Evolutionary conservation across 108 stramenopile genomes (phyloP), one percentile per base, ranked within the genome.

Genomic region (Chaetoceros tenuissimus): DNA sequence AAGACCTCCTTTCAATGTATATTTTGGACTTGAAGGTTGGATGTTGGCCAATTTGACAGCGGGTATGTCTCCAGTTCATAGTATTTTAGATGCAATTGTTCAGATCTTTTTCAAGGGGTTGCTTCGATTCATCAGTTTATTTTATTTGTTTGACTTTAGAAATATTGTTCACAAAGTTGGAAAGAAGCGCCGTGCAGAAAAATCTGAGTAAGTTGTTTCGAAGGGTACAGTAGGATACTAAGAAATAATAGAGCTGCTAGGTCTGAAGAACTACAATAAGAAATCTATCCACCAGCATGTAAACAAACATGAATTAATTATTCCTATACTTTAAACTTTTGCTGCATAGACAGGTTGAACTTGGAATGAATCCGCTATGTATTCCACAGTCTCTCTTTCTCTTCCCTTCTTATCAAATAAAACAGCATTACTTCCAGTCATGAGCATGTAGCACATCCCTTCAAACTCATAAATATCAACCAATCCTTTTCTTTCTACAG

Each of bases 21-120:
- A 87, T 53, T 87, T 88, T 53, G 81, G 67, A 1, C 51, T 91
- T 20, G 87, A 91, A 28, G 93, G 89, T 28, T 94, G 87, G 85
- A 83, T 90, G 80, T 65, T 94, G 18, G 58, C 77, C 13, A 81
- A 61, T 47, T 57, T 89, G 8, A 83, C 81, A 5, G 76, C 81
- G 1, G 93, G 93, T 31, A 80, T 94, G 73, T 67, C 74, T 46
- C 85, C 87, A 1, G 82, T 77, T 1, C 60, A 69, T 8, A 69
- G 63, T 25, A 25, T 80, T 34, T 0, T 64, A 3, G 87, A 85
- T 63, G 81, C 78, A 22, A 28, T 87, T 10, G 55, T 68, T 21
- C 93, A 94, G 63, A 82, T 94, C 1, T 47, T 74, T 21, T 40
- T 87, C 63, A 73, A 64, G 69, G 74, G 79, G 18, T 25, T 89